These are phyloP conservation scores for Pulveroboletus frians DNA, from an alignment of 768 basidiomycete species.

Conservation along the genomic window DNA sequence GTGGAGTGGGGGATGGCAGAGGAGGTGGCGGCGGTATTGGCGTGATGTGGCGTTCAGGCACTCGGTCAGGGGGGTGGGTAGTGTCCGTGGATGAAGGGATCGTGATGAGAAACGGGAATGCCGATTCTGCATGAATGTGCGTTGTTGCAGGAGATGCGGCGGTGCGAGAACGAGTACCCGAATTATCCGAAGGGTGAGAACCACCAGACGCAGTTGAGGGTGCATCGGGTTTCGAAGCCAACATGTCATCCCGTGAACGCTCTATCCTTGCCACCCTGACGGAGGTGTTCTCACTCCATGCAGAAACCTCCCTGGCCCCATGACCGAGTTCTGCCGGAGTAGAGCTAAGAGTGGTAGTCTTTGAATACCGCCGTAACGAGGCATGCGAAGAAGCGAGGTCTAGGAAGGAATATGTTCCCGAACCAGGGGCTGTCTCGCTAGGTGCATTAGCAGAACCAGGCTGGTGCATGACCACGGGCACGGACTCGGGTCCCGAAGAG, in stretches of 20 bases:
- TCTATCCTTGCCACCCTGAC: conserved; percentile 14
- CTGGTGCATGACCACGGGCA: conserved; percentile 29
- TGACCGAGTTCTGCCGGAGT: conserved; percentile 26
- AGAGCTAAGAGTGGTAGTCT: conserved; percentile 25
- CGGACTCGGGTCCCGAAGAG: conserved; percentile 27
- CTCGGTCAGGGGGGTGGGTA: conserved; percentile 12
- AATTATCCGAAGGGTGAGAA: conserved; percentile 26
- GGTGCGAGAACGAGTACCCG: conserved; percentile 11
- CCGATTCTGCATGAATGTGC: conserved; percentile 22
- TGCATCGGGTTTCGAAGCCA: conserved; percentile 26
- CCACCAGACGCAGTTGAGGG: conserved; percentile 30
- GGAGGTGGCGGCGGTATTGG: conserved; percentile 5
- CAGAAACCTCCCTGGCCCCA: conserved; percentile 1
- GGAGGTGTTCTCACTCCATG: conserved; percentile 19
- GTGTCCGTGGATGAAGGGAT: conserved; percentile 40
- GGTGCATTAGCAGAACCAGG: conserved; percentile 13
- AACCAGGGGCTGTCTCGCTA: conserved; percentile 21
- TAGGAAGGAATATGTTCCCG: conserved; percentile 32
- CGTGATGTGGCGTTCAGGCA: conserved; percentile 15
- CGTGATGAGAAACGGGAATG: conserved; percentile 44
- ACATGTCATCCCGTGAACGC: conserved; percentile 13
- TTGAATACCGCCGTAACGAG: conserved; percentile 24
- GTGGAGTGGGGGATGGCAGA: conserved; percentile 14
- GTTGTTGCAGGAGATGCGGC: conserved; percentile 19
- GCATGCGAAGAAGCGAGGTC: conserved; percentile 26